Conservation (phyloP, 495 filamentous ascomycete species). For the Penicillium bialowiezense region DNA sequence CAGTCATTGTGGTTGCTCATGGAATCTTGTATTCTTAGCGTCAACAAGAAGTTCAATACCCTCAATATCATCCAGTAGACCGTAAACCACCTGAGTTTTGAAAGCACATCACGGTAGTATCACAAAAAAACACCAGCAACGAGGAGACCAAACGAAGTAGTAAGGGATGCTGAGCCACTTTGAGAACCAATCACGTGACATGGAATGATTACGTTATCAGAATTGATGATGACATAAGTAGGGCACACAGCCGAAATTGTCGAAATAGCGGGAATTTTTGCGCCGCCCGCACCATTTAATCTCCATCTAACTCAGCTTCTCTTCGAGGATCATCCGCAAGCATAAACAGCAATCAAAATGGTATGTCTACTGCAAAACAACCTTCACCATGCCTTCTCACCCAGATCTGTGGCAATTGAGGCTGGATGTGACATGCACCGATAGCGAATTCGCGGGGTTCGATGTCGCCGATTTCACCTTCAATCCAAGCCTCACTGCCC, state of each 20-base stretch:
- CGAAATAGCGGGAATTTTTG: slow-evolving; percentile 28
- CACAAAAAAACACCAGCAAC: no score
- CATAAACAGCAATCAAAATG: slow-evolving; percentile 40
- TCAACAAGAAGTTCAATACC: background rate
- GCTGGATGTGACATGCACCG: slow-evolving; percentile 10
- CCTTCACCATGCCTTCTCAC: background rate
- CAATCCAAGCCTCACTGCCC: background rate
- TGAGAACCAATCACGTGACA: slow-evolving; percentile 9
- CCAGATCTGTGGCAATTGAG: slow-evolving; percentile 5
- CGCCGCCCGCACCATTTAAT: slow-evolving; percentile 21
- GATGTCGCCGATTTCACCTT: background rate
- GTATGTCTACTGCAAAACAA: slow-evolving; percentile 19
- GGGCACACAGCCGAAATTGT: slow-evolving; percentile 38
- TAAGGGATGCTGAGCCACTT: no score
- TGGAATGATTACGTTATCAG: no score
- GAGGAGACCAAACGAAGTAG: no score
- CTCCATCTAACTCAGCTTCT: slow-evolving; percentile 35
- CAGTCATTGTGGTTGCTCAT: background rate
- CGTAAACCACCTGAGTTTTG: no score
- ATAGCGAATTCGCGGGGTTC: background rate
- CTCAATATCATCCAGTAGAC: background rate
- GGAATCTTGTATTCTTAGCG: background rate
- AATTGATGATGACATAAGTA: slow-evolving; percentile 31
- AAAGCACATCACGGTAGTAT: no score
- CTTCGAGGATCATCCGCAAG: slow-evolving; percentile 63